A percentile compares a stretch with the other conserved stretches of the same genome.
These are phyloP conservation scores for Asterophora parasitica DNA, from an alignment of 768 basidiomycete genomes.

Conservation along the genomic window DNA sequence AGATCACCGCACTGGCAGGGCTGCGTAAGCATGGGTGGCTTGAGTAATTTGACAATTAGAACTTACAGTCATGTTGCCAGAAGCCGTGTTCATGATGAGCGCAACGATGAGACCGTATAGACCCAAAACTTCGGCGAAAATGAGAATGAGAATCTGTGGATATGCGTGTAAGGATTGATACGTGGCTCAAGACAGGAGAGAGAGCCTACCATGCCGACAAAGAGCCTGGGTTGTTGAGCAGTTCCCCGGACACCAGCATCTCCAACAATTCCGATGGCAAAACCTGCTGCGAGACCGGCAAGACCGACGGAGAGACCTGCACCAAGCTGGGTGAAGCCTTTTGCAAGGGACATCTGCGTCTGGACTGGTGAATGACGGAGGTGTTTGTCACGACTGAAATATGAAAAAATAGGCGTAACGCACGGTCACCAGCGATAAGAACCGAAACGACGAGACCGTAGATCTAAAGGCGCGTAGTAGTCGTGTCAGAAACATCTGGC, in stretches of 20 bases:
- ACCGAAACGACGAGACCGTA: constrained; percentile 99
- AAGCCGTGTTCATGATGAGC: constrained; percentile 88
- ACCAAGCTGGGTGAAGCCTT: constrained; percentile 91
- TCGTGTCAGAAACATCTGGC: background rate
- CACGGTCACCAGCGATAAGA: constrained; percentile 83
- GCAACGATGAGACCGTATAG: constrained; percentile 79
- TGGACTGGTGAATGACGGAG: constrained; percentile 41
- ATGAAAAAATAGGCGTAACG: constrained; percentile 29
- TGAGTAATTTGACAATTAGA: background rate
- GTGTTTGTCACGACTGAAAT: background rate
- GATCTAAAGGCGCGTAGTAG: constrained; percentile 44
- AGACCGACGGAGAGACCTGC: constrained; percentile 91
- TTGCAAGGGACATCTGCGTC: constrained; percentile 81
- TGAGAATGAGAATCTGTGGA: constrained; percentile 88
- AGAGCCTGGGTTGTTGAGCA: constrained; percentile 91
- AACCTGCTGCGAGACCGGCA: constrained; percentile 94
- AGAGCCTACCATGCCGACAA: constrained; percentile 81
- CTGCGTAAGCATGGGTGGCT: background rate
- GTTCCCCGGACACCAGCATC: constrained; percentile 98
- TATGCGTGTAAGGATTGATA: constrained; percentile 3
- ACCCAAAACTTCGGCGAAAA: constrained; percentile 79
- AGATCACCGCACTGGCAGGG: constrained; percentile 1
- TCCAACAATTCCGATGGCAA: constrained; percentile 97
- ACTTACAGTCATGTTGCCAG: constrained; percentile 23
- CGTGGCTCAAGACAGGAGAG: background rate